phyloP scores from a whole-genome alignment of 1,284 basidiomycete species.

The Neolentinus lepideus region DNA sequence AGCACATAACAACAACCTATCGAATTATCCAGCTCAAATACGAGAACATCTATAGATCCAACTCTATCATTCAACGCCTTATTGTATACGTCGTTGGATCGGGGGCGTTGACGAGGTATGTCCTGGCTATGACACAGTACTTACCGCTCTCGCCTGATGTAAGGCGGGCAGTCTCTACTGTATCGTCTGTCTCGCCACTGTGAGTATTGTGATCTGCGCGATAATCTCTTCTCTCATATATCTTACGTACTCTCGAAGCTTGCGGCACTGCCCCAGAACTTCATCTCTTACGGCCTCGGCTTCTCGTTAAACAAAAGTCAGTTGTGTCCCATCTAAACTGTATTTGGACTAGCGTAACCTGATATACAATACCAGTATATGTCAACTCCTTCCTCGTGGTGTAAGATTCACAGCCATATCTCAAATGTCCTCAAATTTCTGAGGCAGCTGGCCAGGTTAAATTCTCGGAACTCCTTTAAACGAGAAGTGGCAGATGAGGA shows the following conservation, averaged over 20 bases:
- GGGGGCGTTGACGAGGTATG: not conserved
- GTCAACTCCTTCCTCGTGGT: not conserved
- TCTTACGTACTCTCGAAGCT: too few species aligned
- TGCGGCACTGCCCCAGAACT: not conserved
- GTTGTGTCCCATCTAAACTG: not conserved
- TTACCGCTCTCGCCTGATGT: not conserved
- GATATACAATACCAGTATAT: not conserved
- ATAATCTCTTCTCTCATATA: too few species aligned
- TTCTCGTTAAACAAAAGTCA: not conserved
- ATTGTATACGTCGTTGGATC: not conserved
- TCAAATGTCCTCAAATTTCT: not conserved
- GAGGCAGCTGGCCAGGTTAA: not conserved
- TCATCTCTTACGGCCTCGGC: not conserved
- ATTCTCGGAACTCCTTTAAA: not conserved
- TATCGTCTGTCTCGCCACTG: not conserved
- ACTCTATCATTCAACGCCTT: not conserved
- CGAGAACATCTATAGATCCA: not conserved
- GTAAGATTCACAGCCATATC: not conserved
- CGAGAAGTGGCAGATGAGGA: too few species aligned
- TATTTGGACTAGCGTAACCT: not conserved
- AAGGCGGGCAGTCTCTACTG: not conserved
- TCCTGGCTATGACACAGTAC: not conserved
- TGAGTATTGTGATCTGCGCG: not conserved
- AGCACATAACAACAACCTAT: not conserved
- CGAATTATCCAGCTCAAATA: not conserved